Evolutionary conservation across 2,329 filamentous ascomycete genomes (phyloP).

Genomic region (Cercospora janseana): DNA sequence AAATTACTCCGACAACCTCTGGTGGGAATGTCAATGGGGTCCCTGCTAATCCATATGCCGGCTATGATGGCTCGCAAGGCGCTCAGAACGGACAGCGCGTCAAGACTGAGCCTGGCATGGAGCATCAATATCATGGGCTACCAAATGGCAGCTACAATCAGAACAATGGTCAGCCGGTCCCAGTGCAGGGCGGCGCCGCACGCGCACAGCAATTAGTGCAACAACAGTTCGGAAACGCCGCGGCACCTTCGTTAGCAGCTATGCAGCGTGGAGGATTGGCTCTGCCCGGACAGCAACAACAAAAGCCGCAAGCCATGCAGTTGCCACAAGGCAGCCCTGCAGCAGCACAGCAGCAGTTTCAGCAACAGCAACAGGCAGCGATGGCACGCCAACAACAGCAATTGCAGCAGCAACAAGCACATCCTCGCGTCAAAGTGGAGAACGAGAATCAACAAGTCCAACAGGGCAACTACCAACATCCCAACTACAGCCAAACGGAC

Average conservation of each 20-base stretch:
- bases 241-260: slow-evolving; percentile 65
- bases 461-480: slow-evolving; percentile 35
- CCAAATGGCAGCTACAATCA: slow-evolving; percentile 31
- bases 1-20: slow-evolving; percentile 33
- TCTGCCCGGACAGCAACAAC: slow-evolving; percentile 35
- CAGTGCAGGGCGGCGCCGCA: slow-evolving; percentile 43
- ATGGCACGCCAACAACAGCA: slow-evolving; percentile 39
- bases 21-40: slow-evolving; percentile 24
- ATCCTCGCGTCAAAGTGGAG: slow-evolving; percentile 40
- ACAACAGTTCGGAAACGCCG: slow-evolving; percentile 60
- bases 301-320: slow-evolving; percentile 38
- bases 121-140: slow-evolving; percentile 35
- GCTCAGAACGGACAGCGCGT: slow-evolving; percentile 46
- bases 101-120: slow-evolving; percentile 53
- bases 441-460: slow-evolving; percentile 31
- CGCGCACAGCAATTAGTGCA: slow-evolving; percentile 56
- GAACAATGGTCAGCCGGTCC: slow-evolving; percentile 18
- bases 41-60: slow-evolving; percentile 25
- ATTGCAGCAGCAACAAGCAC: slow-evolving; percentile 38
- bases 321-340: slow-evolving; percentile 40
- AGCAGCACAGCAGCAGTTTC: slow-evolving; percentile 38
- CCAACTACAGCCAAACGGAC: slow-evolving; percentile 68
- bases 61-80: slow-evolving; percentile 32
- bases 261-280: slow-evolving; percentile 45
- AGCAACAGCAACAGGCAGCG: slow-evolving; percentile 41